A percentile compares a stretch with the other conserved stretches of the same genome.
Conservation (phyloP, 2,329 filamentous ascomycete genomes). For the Fusarium sp. region DNA sequence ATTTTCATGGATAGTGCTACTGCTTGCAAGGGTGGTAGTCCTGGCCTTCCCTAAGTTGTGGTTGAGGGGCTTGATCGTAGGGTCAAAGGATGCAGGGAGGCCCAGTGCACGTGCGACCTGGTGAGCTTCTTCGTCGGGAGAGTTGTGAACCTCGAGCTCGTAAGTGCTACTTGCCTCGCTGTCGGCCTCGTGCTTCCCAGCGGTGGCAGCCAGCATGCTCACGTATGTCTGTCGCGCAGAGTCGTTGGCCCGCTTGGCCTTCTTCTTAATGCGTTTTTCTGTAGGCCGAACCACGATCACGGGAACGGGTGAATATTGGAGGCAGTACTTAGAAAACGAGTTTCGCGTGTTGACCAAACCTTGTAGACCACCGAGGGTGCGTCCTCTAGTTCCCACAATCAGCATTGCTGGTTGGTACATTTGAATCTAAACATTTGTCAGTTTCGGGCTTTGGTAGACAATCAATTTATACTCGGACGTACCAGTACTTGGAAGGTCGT, state of each 20-base stretch:
- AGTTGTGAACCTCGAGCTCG: constrained; percentile 67
- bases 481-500: constrained; percentile 93
- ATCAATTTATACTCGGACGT: constrained; percentile 49
- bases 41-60: constrained; percentile 35
- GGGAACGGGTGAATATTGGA: constrained; percentile 92
- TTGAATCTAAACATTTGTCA: constrained; percentile 73
- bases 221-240: constrained; percentile 81
- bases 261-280: constrained; percentile 90
- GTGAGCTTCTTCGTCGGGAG: constrained; percentile 73
- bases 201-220: constrained; percentile 77
- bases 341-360: constrained; percentile 82
- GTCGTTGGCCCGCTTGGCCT: constrained; percentile 84
- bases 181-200: constrained; percentile 70
- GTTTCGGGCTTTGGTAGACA: background rate
- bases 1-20: constrained; percentile 24
- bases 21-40: constrained; percentile 35
- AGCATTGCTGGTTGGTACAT: constrained; percentile 93
- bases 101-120: constrained; percentile 74
- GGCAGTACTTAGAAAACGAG: constrained; percentile 93
- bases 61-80: constrained; percentile 71
- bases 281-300: constrained; percentile 92
- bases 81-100: constrained; percentile 72
- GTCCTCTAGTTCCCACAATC: constrained; percentile 88
- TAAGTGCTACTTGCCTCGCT: constrained; percentile 66
- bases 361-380: constrained; percentile 87